Evolutionary conservation across 2,329 filamentous ascomycete species (phyloP).

Genomic region (Curvularia sp.): DNA sequence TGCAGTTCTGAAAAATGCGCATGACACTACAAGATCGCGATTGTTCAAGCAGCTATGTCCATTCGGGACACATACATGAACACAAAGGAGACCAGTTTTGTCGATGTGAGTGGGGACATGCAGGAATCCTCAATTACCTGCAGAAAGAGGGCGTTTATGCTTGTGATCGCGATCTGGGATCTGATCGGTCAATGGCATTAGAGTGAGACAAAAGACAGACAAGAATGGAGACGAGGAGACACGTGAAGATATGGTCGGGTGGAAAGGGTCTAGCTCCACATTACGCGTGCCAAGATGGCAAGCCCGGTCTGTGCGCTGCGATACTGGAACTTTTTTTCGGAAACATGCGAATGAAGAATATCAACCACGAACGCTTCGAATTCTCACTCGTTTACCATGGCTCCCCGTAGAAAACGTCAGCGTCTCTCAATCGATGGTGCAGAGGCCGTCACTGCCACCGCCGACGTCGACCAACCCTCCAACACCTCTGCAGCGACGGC

Average conservation of each 20-base stretch:
- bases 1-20: conserved; percentile 12
- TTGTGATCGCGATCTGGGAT: conserved; percentile 7
- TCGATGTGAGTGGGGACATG: conserved; percentile 12
- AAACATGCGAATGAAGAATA: conserved; percentile 7
- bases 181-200: conserved; percentile 9
- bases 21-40: conserved; percentile 7
- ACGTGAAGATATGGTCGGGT: conserved; percentile 3
- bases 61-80: conserved; percentile 4
- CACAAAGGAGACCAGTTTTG: not conserved
- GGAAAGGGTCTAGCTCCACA: conserved; percentile 9
- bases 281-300: conserved; percentile 19
- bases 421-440: conserved; percentile 50
- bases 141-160: conserved; percentile 8
- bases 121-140: conserved; percentile 8
- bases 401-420: conserved; percentile 51
- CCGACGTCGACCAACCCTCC: conserved; percentile 30
- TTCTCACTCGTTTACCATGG: conserved; percentile 36
- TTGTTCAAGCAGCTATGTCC: not conserved
- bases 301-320: conserved; percentile 16
- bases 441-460: conserved; percentile 39
- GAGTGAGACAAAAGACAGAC: not conserved
- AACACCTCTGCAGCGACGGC: conserved; percentile 22
- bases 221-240: not conserved
- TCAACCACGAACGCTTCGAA: conserved; percentile 5
- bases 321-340: conserved; percentile 25